phyloP scores from a whole-genome alignment of 805 yeast species.

The Candida yuanshanica region DNA sequence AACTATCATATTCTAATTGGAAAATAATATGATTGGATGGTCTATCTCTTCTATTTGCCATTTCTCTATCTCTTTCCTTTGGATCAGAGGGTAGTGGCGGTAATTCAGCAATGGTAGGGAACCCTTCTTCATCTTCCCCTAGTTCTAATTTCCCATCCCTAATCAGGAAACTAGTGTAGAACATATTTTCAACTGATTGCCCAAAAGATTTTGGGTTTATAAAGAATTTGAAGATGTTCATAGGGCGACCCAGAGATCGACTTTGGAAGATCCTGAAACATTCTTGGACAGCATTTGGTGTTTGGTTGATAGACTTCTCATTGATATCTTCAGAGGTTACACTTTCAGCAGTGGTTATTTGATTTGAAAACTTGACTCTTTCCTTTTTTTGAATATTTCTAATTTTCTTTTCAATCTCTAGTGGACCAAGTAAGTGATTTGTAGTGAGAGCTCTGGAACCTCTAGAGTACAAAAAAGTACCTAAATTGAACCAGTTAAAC shows the following conservation, averaged over 20 bases:
- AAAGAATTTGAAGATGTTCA: conserved; percentile 60
- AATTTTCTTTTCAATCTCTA: conserved; percentile 50
- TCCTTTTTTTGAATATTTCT: conserved; percentile 30
- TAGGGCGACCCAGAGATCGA: conserved; percentile 30
- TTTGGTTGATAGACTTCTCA: conserved; percentile 47
- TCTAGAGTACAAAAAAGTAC: conserved; percentile 41
- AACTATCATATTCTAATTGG: conserved; percentile 58
- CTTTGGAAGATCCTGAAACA: conserved; percentile 39
- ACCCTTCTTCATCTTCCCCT: conserved; percentile 44
- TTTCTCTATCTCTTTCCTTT: conserved; percentile 19
- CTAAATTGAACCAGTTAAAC: conserved; percentile 56
- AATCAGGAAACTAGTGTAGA: conserved; percentile 74
- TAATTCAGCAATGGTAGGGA: conserved; percentile 34
- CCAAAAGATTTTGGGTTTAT: conserved; percentile 73
- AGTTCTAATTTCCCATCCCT: conserved; percentile 62
- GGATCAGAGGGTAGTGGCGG: conserved; percentile 25
- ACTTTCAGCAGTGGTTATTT: conserved; percentile 46
- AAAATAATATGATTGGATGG: conserved; percentile 62
- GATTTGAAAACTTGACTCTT: conserved; percentile 37
- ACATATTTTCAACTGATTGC: conserved; percentile 78
- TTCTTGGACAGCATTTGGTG: conserved; percentile 56
- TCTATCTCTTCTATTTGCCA: conserved; percentile 23
- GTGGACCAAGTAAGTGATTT: conserved; percentile 68
- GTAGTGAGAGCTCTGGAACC: conserved; percentile 43
- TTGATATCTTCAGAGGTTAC: conserved; percentile 48